Evolutionary conservation across 139 green algal species (phyloP).

Genomic region (Nannochloris sp.): DNA sequence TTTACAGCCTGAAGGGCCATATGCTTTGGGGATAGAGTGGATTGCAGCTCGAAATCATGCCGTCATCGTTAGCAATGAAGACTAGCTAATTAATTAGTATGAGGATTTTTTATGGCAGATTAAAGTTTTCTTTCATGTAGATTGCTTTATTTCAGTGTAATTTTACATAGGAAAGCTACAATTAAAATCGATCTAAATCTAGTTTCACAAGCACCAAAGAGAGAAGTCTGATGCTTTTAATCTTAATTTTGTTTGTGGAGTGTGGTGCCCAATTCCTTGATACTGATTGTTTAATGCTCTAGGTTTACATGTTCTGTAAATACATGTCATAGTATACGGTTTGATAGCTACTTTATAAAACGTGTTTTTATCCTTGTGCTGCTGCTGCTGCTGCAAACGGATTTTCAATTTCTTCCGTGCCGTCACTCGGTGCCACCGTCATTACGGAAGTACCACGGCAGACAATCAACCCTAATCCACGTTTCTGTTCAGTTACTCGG

Average conservation of each 20-base stretch:
- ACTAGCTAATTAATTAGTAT: not conserved
- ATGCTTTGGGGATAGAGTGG: constrained; percentile 33
- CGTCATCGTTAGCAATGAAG: not conserved
- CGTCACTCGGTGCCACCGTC: constrained; percentile 75
- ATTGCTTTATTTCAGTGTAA: not conserved
- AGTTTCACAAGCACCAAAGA: too few species aligned
- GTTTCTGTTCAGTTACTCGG: constrained; percentile 71
- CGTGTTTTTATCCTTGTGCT: too few species aligned
- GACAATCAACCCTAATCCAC: constrained; percentile 75
- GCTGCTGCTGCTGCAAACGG: too few species aligned
- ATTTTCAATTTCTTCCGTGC: constrained; percentile 86
- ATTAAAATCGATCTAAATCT: not conserved
- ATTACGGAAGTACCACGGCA: constrained; percentile 90
- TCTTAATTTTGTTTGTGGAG: too few species aligned
- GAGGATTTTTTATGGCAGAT: not conserved
- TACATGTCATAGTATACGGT: not conserved
- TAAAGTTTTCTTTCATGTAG: not conserved
- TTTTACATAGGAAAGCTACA: not conserved
- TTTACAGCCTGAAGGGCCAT: constrained; percentile 24
- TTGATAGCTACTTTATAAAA: not conserved
- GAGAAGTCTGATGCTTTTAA: too few species aligned
- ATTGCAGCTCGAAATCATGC: constrained; percentile 19
- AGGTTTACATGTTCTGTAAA: too few species aligned
- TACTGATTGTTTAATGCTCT: too few species aligned
- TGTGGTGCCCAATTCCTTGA: too few species aligned